A percentile compares a stretch with the other conserved stretches of the same genome.
Conservation (phyloP, 495 filamentous ascomycete species). For the Podospora australis region DNA sequence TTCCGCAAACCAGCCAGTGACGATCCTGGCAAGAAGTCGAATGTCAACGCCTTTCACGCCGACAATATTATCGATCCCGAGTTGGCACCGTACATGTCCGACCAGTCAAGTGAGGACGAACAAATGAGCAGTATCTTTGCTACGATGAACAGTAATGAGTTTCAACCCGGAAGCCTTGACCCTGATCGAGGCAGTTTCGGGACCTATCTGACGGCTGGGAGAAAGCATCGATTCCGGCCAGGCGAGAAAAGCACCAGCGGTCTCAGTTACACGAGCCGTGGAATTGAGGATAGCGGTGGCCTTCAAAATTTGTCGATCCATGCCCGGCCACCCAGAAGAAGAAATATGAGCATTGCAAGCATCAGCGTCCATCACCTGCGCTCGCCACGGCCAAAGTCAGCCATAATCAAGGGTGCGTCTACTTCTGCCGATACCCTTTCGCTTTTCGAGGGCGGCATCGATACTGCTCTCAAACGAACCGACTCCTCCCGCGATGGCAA, state of each 20-base stretch:
- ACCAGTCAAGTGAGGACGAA: slow-evolving; percentile 88
- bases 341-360: slow-evolving; percentile 74
- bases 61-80: slow-evolving; percentile 99
- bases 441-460: slow-evolving; percentile 27
- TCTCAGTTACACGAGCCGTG: slow-evolving; percentile 53
- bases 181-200: slow-evolving; percentile 44
- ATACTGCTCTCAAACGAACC: slow-evolving; percentile 52
- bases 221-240: slow-evolving; percentile 64
- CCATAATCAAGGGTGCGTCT: slow-evolving; percentile 33
- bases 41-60: slow-evolving; percentile 85
- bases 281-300: slow-evolving; percentile 32
- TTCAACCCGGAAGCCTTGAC: slow-evolving; percentile 39
- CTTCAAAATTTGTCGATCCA: slow-evolving; percentile 44
- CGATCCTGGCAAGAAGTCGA: slow-evolving; percentile 48
- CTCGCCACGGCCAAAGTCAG: slow-evolving; percentile 57
- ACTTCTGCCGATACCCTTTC: slow-evolving; percentile 38
- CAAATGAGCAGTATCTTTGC: slow-evolving; percentile 81
- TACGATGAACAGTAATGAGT: slow-evolving; percentile 49
- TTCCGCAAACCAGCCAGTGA: slow-evolving; percentile 78
- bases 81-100: slow-evolving; percentile 89
- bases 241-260: slow-evolving; percentile 64
- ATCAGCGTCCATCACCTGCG: slow-evolving; percentile 54
- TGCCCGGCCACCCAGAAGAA: slow-evolving; percentile 53
- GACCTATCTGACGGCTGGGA: slow-evolving; percentile 54
- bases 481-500: slow-evolving; percentile 76